Evolutionary conservation across 306 rosid species (phyloP), one percentile per base, ranked within the genome.

Genomic region (Cicer judaicum): DNA sequence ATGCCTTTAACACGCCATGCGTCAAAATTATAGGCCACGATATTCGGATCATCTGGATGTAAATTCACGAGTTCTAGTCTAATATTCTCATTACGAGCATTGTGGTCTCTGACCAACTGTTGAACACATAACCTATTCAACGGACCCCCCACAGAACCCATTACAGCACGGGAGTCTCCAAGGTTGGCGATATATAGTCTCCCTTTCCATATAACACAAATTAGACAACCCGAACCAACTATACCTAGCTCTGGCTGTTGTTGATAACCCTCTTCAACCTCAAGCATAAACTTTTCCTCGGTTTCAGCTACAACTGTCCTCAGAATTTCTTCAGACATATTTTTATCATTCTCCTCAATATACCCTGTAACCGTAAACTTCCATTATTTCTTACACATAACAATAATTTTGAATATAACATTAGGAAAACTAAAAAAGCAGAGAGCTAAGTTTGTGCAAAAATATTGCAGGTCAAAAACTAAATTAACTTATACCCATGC

Each of bases 111-210:
- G 40, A 84, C 86, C 74, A 92, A 73, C 68, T 83, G 92, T 74
- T 69, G 83, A 6, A 87, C 80, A 67, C 12, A 41, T 8, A 90
- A 80, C 79, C 48, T 83, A 72, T 67, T 84, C 12, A 74, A 72
- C 78, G 36, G 59, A 60, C 82, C 79, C n/a, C 82, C 79, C 11
- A 70, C 1, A 80, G 67, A 84, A 72, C 92, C 90, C 64, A 90
- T 56, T 7, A 92, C 84, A 38, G 91, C 94, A 75, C 89, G 87
- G 5, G 91, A 87, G 56, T 90, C 94, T 21, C 98, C 98, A 52
- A 92, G 43, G 40, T 88, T 90, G 62, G 90, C 90, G n/a, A 90
- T 41, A 72, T 70, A 75, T 40, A 88, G 63, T 19, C 67, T 81
- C 52, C 91, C 86, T 61, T 64, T 87, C 88, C 87, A 92, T 62